Evolutionary conservation across 108 stramenopile species (phyloP).

Genomic region (Skeletonema potamos): DNA sequence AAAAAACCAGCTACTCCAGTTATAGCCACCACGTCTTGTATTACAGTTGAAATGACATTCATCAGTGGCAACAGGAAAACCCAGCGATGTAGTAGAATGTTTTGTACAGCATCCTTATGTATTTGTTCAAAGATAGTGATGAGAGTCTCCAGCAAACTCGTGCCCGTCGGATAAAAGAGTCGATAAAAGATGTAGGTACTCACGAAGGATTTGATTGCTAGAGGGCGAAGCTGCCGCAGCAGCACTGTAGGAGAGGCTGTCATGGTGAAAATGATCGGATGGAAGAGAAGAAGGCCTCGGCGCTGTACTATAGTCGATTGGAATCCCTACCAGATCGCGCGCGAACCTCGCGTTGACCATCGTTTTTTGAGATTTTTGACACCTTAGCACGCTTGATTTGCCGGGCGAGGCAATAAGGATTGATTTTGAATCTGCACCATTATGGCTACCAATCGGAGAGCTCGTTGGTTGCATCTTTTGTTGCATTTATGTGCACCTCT

Average conservation of each 20-base stretch:
- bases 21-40: constrained; percentile 7
- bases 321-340: too few relatives aligned
- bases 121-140: neutral
- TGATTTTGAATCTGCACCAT: too few relatives aligned
- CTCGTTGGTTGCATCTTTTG: neutral
- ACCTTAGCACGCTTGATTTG: too few relatives aligned
- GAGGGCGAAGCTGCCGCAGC: constrained; percentile 1
- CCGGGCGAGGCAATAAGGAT: too few relatives aligned
- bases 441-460: too few relatives aligned
- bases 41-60: neutral
- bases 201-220: neutral
- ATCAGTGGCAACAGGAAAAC: neutral
- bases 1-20: neutral
- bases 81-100: neutral
- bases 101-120: neutral
- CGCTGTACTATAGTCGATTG: too few relatives aligned
- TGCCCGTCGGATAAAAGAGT: neutral
- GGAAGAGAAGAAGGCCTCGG: too few relatives aligned
- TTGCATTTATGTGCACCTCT: neutral
- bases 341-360: too few relatives aligned
- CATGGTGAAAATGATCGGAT: too few relatives aligned
- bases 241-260: neutral
- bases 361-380: too few relatives aligned
- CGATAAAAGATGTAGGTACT: neutral
- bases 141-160: neutral